Conservation (phyloP, 208 protist genomes). For the Leishmania major region DNA sequence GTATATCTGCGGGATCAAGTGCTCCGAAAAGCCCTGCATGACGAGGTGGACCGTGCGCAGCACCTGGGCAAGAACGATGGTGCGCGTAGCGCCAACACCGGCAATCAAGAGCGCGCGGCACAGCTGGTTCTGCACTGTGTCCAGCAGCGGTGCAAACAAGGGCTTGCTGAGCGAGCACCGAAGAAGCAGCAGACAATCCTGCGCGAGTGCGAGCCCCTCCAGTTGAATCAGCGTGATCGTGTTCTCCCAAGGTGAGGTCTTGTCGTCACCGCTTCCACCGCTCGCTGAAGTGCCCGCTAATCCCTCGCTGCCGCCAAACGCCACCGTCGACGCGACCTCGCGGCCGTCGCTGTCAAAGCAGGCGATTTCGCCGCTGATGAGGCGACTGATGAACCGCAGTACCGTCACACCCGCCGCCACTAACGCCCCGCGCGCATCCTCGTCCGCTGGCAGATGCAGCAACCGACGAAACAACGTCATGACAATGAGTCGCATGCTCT, state of each 20-base stretch:
- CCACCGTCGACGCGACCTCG: conserved; percentile 14
- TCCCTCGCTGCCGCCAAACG: conserved; percentile 6
- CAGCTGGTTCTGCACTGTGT: conserved; percentile 70
- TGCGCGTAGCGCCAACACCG: conserved; percentile 58
- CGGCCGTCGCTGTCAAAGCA: conserved; percentile 37
- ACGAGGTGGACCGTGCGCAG: conserved; percentile 82
- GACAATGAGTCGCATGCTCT: conserved; percentile 28
- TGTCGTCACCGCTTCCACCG: conserved; percentile 27
- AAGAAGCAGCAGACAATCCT: conserved; percentile 62
- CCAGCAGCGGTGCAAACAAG: conserved; percentile 36
- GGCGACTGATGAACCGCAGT: conserved; percentile 50
- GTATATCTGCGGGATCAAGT: conserved; percentile 80
- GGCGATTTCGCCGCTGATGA: conserved; percentile 50
- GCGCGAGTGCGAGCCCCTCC: conserved; percentile 72
- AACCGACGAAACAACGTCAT: conserved; percentile 29
- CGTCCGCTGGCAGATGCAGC: conserved; percentile 4
- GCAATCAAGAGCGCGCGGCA: conserved; percentile 76
- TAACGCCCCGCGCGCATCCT: conserved; percentile 9
- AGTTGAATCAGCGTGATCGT: conserved; percentile 61
- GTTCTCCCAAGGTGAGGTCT: conserved; percentile 14
- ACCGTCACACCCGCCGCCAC: conserved; percentile 26
- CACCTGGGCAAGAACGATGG: conserved; percentile 85
- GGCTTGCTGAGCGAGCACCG: conserved; percentile 17
- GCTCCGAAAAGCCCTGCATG: conserved; percentile 41
- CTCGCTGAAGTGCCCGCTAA: conserved; percentile 10